Base-by-base conservation (phyloP, 2,329 filamentous ascomycete species). In the Cordyceps tenuipes region DNA sequence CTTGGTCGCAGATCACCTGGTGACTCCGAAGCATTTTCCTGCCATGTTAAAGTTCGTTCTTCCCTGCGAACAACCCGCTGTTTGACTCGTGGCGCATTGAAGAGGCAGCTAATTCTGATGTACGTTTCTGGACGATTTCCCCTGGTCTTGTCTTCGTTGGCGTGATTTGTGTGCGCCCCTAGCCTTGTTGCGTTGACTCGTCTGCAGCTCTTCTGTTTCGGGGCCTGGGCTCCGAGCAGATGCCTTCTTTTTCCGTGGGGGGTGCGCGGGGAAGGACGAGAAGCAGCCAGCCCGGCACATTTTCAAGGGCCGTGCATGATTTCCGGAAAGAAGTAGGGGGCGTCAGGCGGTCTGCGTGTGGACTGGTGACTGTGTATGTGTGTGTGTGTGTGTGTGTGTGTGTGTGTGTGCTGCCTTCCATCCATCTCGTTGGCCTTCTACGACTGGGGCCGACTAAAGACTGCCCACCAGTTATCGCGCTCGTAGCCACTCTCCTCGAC, bases 391-490 rank as follows among this genome's bases (percentile, higher is more conserved):
- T 23, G 39, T 43, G 39, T 43, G 39, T 43, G 41, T 44, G 41
- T 46, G n/a, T n/a, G n/a, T n/a, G n/a, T n/a, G n/a, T n/a, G n/a
- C n/a, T n/a, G 43, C 19, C 6, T 61, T 46, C 36, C 46, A 44
- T 47, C 41, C 44, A 34, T 55, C 47, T 44, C 52, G 21, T 47
- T 43, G 17, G n/a, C 19, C n/a, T n/a, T 39, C 26, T 44, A 58
- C 23, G 36, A 44, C 55, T 48, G 29, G 39, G 52, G 46, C 49
- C 67, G 67, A 57, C 68, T 71, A 65, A 73, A 76, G 70, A 96
- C 86, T 58, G 86, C 91, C 93, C 93, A 99, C 94, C 94, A 97
- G 75, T 99, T 99, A 71, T 97, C 94, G 76, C 87, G 92, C 71
- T 99, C 94, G 74, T 97, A 99, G 39, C 94, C 94, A 62, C 84